A percentile compares a stretch with the other conserved stretches of the same genome.
Evolutionary conservation across 805 yeast species (phyloP).

Genomic region (Kuraishia cidri): DNA sequence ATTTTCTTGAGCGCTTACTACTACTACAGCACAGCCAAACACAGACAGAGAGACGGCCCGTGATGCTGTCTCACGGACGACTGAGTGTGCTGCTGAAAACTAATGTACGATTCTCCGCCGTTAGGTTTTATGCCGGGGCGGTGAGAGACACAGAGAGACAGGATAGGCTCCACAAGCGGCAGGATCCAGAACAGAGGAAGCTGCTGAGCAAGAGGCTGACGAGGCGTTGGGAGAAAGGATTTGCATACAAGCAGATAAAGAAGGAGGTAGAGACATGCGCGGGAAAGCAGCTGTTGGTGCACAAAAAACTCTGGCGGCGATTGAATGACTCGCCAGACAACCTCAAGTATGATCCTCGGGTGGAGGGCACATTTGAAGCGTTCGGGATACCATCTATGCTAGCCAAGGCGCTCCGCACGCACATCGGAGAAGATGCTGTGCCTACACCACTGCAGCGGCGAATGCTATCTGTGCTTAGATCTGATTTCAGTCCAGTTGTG

Average conservation of each 20-base stretch:
- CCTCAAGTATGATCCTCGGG: conserved; percentile 5
- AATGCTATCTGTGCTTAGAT: conserved; percentile 14
- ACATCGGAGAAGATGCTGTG: conserved; percentile 5
- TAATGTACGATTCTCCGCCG: too few relatives aligned
- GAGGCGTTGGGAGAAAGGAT: background rate
- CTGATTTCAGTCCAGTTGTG: conserved; percentile 18
- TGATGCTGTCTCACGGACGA: too few relatives aligned
- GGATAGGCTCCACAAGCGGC: background rate
- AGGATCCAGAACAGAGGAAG: background rate
- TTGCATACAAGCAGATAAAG: background rate
- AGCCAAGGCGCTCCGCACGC: conserved; percentile 3
- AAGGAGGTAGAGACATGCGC: background rate
- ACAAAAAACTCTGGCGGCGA: background rate
- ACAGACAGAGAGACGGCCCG: too few relatives aligned
- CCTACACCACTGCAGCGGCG: conserved; percentile 21
- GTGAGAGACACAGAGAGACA: too few relatives aligned
- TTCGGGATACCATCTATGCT: conserved; percentile 5
- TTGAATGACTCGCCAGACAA: background rate
- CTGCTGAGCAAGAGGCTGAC: background rate
- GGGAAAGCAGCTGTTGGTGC: background rate
- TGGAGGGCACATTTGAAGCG: conserved; percentile 9
- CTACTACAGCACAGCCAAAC: too few relatives aligned
- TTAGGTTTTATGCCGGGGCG: too few relatives aligned
- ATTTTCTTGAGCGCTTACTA: too few relatives aligned
- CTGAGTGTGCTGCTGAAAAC: too few relatives aligned